Evolutionary conservation across 2,329 filamentous ascomycete genomes (phyloP).

Genomic region (Cryoendolithus antarcticus): DNA sequence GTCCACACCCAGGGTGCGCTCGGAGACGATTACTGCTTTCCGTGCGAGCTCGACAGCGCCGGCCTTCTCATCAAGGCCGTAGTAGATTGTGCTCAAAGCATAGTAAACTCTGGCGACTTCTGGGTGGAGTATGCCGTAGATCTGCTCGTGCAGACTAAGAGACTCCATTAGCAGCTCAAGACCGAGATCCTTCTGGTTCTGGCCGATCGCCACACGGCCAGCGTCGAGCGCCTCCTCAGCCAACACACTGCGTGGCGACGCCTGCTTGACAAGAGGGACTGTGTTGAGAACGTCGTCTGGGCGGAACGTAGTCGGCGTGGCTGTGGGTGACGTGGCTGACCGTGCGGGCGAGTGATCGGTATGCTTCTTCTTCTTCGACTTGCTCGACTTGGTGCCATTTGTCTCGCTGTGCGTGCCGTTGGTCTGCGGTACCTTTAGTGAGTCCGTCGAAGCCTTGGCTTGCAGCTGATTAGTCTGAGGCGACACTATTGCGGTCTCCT

Average conservation of each 20-base stretch:
- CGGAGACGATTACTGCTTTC: constrained; percentile 91
- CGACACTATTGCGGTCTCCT: constrained; percentile 14
- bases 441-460: constrained; percentile 19
- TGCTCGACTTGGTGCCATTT: constrained; percentile 24
- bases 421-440: constrained; percentile 19
- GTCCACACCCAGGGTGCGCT: constrained; percentile 87
- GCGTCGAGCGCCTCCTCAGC: constrained; percentile 94
- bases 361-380: constrained; percentile 48
- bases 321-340: constrained; percentile 29
- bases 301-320: constrained; percentile 52
- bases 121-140: constrained; percentile 92
- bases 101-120: constrained; percentile 95
- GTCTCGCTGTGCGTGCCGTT: constrained; percentile 19
- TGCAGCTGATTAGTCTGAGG: constrained; percentile 9
- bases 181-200: constrained; percentile 88
- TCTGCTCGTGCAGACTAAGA: constrained; percentile 91
- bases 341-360: constrained; percentile 37
- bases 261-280: constrained; percentile 91
- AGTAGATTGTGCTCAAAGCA: constrained; percentile 88
- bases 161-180: constrained; percentile 95
- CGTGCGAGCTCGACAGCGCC: constrained; percentile 88
- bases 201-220: constrained; percentile 87
- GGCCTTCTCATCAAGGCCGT: constrained; percentile 94
- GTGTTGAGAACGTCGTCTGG: constrained; percentile 83
- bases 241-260: constrained; percentile 75